Base-by-base conservation (phyloP, 345 rosid genomes). In the Gossypium thurberi region DNA sequence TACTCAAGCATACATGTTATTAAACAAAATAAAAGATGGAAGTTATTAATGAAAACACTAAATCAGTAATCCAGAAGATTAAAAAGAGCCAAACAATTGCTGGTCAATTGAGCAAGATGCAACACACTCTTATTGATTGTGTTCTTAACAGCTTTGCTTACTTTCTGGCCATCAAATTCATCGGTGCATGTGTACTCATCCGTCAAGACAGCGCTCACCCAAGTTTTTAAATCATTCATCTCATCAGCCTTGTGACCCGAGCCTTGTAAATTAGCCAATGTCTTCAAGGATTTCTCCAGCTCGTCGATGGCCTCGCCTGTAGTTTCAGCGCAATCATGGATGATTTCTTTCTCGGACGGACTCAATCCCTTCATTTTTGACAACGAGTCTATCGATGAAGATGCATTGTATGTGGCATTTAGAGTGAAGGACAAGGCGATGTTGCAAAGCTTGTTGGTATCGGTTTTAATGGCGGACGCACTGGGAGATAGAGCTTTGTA, bases 131-230 rank as follows among this genome's bases (percentile, higher is more conserved):
- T 52, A 12, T 10, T 69, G 10, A 69, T 37, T 2, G 10, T 69
- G 23, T 69, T 51, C 60, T 52, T 69, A 42, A 52, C 26, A n/a
- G 60, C 60, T 15, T 74, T 52, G 25, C 72, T 28, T 17, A 52
- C 72, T 28, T 69, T 51, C 17, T 51, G 72, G 1, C n/a, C 72
- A 10, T 69, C 46, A 33, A 69, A 51, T 8, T 28, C 72, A 69
- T 69, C 72, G 2, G 47, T 26, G 72, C 72, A 68, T 3, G 72
- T 68, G 46, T 4, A 15, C 23, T 68, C 72, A n/a, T 50, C 17
- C 10, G 72, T 91, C 51, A 89, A 74, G 1, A 90, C 91, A 0
- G 93, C 86, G 75, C 98, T 94, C 3, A 84, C 79, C 89, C 91
- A 94, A 0, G 94, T 89, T 81, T 78, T 70, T 9, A 85, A 69